Percentiles rank a stretch among this genome's conserved stretches.
These are phyloP conservation scores for Magnolia officinalis DNA, from an alignment of 164 flowering plant genomes.

Conservation along the genomic window DNA sequence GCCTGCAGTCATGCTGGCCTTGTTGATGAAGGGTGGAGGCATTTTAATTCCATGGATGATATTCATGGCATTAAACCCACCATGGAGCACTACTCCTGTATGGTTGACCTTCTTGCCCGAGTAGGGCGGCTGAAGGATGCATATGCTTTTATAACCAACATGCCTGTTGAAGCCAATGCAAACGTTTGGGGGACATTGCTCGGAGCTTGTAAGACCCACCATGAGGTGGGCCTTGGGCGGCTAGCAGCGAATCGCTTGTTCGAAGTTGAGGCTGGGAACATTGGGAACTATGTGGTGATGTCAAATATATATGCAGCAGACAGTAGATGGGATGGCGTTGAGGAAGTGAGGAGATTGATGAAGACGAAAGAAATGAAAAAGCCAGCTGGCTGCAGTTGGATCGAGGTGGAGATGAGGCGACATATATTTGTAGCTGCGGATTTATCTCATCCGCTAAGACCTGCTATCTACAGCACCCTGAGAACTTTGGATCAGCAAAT, in stretches of 20 bases:
- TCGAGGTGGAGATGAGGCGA: constrained; percentile 53
- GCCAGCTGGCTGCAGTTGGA: constrained; percentile 90
- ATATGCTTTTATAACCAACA: constrained; percentile 45
- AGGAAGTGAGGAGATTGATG: constrained; percentile 68
- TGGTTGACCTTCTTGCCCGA: constrained; percentile 79
- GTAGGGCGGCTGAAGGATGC: constrained; percentile 63
- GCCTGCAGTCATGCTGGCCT: constrained; percentile 87
- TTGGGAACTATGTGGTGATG: constrained; percentile 67
- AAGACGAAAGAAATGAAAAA: constrained; percentile 51
- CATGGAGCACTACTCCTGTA: constrained; percentile 77
- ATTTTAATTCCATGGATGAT: constrained; percentile 52
- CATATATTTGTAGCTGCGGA: constrained; percentile 68
- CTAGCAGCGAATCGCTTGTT: constrained; percentile 56
- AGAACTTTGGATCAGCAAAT: constrained; percentile 39
- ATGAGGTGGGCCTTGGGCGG: constrained; percentile 57
- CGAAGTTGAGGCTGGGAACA: constrained; percentile 42
- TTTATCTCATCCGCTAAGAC: constrained; percentile 50
- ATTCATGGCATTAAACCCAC: constrained; percentile 61
- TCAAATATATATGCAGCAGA: constrained; percentile 80
- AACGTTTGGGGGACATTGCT: constrained; percentile 73
- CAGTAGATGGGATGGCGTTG: constrained; percentile 70
- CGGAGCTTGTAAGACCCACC: constrained; percentile 68
- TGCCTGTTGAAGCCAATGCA: constrained; percentile 67
- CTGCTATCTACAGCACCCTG: constrained; percentile 32
- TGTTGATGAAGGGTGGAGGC: constrained; percentile 54